phyloP scores from a whole-genome alignment of 2,329 filamentous ascomycete genomes.

The Chrysoporthe cubensis region DNA sequence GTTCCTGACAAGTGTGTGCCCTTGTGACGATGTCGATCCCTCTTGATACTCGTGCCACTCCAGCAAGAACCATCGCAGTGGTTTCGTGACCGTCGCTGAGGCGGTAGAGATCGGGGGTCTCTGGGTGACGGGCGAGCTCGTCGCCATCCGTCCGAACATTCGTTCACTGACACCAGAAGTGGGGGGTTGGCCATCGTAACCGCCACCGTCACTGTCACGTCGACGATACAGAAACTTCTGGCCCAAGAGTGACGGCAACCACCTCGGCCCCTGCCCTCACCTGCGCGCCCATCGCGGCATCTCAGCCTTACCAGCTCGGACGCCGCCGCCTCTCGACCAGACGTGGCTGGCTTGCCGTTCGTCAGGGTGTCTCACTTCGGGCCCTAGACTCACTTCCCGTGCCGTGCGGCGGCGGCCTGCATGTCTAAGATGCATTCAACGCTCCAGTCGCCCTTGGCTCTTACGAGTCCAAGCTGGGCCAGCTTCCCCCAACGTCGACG shows the following conservation, averaged over 20 bases:
- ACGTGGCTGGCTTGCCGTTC: background rate
- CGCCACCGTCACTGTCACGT: background rate
- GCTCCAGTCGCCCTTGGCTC: conserved; percentile 22
- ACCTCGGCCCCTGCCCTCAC: background rate
- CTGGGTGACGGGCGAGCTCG: background rate
- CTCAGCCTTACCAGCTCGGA: background rate
- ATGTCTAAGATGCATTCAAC: conserved; percentile 15
- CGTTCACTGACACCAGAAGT: background rate
- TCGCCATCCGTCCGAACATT: too few species aligned
- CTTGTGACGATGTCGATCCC: too few species aligned
- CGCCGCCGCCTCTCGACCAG: background rate
- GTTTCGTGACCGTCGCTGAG: background rate
- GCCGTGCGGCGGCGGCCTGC: background rate
- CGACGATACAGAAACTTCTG: background rate
- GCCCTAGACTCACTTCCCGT: background rate
- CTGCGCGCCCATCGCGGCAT: background rate
- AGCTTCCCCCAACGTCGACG: conserved; percentile 18
- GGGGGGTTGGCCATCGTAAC: background rate
- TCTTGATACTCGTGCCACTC: background rate
- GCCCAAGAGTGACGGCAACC: background rate
- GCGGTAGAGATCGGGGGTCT: background rate
- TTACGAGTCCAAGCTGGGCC: conserved; percentile 21
- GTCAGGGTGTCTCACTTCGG: background rate
- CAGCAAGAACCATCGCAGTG: background rate
- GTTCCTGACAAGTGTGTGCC: too few species aligned